phyloP scores from a whole-genome alignment of 1,139 yeast genomes.

The Protomyces lactucae-debilis region DNA sequence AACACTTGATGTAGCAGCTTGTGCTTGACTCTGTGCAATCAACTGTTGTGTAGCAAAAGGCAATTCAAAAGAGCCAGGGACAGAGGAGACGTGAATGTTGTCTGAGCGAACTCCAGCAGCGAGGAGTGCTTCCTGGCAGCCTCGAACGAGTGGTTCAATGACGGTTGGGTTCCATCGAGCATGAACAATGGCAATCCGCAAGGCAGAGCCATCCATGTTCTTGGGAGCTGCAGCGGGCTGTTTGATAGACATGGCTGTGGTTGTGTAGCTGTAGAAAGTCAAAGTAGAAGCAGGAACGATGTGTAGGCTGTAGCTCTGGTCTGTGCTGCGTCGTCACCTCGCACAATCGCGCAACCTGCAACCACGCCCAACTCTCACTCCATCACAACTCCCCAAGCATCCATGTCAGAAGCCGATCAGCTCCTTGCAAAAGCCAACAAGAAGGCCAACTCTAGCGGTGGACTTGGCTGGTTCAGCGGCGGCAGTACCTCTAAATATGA shows the following conservation, averaged over 20 bases:
- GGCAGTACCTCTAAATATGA: slow-evolving; percentile 67
- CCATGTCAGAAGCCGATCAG: slow-evolving; percentile 25
- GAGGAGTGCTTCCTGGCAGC: slow-evolving; percentile 58
- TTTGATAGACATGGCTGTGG: slow-evolving; percentile 15
- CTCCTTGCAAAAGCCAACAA: slow-evolving; percentile 53
- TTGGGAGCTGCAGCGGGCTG: slow-evolving; percentile 21
- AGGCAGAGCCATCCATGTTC: slow-evolving; percentile 24
- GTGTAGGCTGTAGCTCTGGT: not conserved
- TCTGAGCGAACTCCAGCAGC: slow-evolving; percentile 64
- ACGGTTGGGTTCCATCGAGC: slow-evolving; percentile 76
- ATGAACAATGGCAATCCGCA: slow-evolving; percentile 28
- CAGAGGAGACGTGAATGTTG: slow-evolving; percentile 73
- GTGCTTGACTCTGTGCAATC: slow-evolving; percentile 7
- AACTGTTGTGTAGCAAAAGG: slow-evolving; percentile 44
- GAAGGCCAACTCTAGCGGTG: slow-evolving; percentile 64
- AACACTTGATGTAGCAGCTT: slow-evolving; percentile 8
- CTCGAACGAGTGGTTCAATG: slow-evolving; percentile 73
- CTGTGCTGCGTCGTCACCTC: not conserved
- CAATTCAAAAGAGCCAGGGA: slow-evolving; percentile 91
- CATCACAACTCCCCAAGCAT: not conserved
- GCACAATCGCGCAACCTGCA: not conserved
- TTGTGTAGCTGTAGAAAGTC: too few species aligned
- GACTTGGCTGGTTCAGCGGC: slow-evolving; percentile 65
- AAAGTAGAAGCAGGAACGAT: not conserved
- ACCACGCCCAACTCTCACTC: not conserved